These are phyloP conservation scores for Tolypocladium tropicale DNA, from an alignment of 2,329 filamentous ascomycete genomes.

Conservation along the genomic window DNA sequence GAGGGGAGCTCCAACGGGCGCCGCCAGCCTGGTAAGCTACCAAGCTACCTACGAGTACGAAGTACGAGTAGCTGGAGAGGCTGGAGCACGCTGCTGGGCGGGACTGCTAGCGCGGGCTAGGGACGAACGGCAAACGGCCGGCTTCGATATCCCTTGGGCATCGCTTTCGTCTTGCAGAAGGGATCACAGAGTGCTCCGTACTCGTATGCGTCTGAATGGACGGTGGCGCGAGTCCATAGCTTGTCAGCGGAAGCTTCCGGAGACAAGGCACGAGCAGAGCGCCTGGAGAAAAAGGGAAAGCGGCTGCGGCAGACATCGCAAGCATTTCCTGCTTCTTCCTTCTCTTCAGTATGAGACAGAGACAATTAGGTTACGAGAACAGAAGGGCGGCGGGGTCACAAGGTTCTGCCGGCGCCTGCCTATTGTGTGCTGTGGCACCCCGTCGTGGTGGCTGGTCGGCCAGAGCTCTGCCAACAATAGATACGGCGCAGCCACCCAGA, in stretches of 20 bases:
- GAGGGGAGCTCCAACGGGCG: neutral
- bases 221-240: too few species aligned
- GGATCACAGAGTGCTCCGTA: too few species aligned
- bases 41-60: too few species aligned
- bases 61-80: neutral
- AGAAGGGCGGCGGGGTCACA: neutral
- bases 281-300: too few species aligned
- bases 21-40: too few species aligned
- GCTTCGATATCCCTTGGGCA: neutral
- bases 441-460: neutral
- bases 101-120: neutral
- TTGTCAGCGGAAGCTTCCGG: neutral
- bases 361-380: neutral
- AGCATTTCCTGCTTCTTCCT: neutral
- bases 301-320: neutral
- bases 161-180: too few species aligned
- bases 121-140: neutral
- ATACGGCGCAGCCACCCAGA: neutral
- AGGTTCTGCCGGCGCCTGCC: neutral
- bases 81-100: neutral
- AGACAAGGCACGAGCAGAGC: neutral
- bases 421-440: neutral
- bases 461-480: neutral
- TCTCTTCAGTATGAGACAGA: neutral
- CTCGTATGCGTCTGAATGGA: too few species aligned